A percentile compares a stretch with the other conserved stretches of the same genome.
Conservation (phyloP, 805 yeast species). For the Wickerhamomyces ciferrii region DNA sequence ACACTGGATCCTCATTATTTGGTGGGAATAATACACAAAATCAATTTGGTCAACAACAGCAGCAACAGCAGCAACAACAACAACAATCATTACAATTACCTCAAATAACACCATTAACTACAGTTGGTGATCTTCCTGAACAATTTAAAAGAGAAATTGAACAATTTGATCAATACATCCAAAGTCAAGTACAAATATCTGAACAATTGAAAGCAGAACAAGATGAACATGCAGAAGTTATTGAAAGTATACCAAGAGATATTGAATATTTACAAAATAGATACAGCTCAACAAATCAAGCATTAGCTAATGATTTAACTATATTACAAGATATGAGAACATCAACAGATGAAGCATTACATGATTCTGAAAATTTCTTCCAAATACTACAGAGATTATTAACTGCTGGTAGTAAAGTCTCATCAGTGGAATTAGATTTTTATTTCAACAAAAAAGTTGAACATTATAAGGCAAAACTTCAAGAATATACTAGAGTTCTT, state of each 20-base stretch:
- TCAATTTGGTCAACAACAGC: conserved; percentile 10
- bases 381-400: conserved; percentile 45
- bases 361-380: conserved; percentile 48
- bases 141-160: conserved; percentile 63
- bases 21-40: conserved; percentile 18
- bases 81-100: conserved; percentile 37
- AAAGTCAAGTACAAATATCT: conserved; percentile 67
- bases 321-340: conserved; percentile 40
- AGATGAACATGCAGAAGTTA: conserved; percentile 55
- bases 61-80: conserved; percentile 30
- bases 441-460: conserved; percentile 42
- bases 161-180: conserved; percentile 66
- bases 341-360: conserved; percentile 30
- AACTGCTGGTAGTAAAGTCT: conserved; percentile 51
- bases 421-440: conserved; percentile 51
- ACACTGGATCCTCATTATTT: conserved; percentile 25
- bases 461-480: conserved; percentile 35
- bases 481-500: conserved; percentile 41
- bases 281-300: conserved; percentile 60
- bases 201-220: conserved; percentile 60
- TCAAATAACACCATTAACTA: conserved; percentile 66
- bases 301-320: conserved; percentile 44
- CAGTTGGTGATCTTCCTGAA: conserved; percentile 72
- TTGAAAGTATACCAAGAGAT: conserved; percentile 71
- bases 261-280: conserved; percentile 57